Conservation (phyloP, 1,284 basidiomycete species). For the Fomitopsis pinicola region DNA sequence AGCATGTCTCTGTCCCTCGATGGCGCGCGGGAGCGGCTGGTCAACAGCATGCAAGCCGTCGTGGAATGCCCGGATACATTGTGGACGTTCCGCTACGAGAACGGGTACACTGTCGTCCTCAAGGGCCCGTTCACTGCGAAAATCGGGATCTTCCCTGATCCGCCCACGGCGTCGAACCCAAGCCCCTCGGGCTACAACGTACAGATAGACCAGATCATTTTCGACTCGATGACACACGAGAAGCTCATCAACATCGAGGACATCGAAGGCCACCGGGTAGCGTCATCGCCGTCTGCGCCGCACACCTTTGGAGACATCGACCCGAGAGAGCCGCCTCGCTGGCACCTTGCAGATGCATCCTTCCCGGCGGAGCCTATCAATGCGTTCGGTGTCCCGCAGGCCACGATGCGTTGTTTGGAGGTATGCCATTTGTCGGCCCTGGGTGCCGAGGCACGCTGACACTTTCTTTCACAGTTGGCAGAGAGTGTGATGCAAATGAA, state of each 20-base stretch:
- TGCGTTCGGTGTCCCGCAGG: constrained; percentile 79
- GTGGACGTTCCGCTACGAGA: constrained; percentile 74
- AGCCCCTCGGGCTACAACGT: constrained; percentile 26
- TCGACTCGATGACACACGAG: constrained; percentile 65
- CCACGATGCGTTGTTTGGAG: constrained; percentile 81
- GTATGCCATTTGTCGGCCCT: constrained; percentile 31
- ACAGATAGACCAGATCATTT: constrained; percentile 66
- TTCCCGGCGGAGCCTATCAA: constrained; percentile 78
- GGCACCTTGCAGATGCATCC: constrained; percentile 51
- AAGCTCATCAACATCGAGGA: constrained; percentile 62
- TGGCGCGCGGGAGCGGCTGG: constrained; percentile 62
- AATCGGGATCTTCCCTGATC: constrained; percentile 38
- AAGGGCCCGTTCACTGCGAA: constrained; percentile 66
- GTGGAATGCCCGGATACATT: constrained; percentile 65
- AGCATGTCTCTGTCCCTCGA: constrained; percentile 72
- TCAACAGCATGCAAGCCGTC: constrained; percentile 37
- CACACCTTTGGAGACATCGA: constrained; percentile 46
- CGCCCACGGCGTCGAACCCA: constrained; percentile 12
- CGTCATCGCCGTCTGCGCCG: constrained; percentile 39
- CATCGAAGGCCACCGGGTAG: constrained; percentile 44
- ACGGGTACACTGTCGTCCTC: constrained; percentile 70
- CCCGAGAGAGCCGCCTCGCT: constrained; percentile 47
- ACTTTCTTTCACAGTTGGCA: constrained; percentile 46
- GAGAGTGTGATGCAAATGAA: constrained; percentile 75
- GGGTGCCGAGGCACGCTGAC: background rate